phyloP scores from a whole-genome alignment of 805 yeast genomes.

The Candida orba region DNA sequence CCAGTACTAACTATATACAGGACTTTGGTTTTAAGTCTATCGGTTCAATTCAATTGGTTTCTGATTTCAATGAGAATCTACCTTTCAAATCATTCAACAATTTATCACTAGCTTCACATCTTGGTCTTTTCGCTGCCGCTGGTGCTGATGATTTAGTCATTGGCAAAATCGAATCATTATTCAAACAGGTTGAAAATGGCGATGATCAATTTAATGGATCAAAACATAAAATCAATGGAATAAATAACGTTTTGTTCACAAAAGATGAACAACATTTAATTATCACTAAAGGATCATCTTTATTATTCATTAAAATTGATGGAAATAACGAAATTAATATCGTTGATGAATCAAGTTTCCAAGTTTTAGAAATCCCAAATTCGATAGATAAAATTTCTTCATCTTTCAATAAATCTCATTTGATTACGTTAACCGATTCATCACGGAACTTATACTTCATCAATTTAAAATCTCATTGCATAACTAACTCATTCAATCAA shows the following conservation, averaged over 20 bases:
- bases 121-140: conserved; percentile 31
- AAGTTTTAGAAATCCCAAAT: conserved; percentile 6
- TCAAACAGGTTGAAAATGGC: conserved; percentile 22
- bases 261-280: conserved; percentile 26
- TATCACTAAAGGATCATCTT: conserved; percentile 12
- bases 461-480: conserved; percentile 1
- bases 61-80: conserved; percentile 27
- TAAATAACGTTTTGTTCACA: conserved; percentile 27
- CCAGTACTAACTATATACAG: conserved; percentile 14
- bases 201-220: conserved; percentile 6
- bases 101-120: conserved; percentile 30
- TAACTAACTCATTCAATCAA: conserved; percentile 7
- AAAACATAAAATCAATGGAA: conserved; percentile 12
- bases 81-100: conserved; percentile 31
- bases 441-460: conserved; percentile 12
- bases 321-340: background rate
- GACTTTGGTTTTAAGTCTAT: conserved; percentile 39
- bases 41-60: conserved; percentile 29
- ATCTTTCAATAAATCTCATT: conserved; percentile 16
- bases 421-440: conserved; percentile 14
- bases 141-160: conserved; percentile 29
- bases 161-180: conserved; percentile 29
- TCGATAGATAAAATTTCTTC: conserved; percentile 17
- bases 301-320: background rate
- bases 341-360: conserved; percentile 6